Evolutionary conservation across 352 stramenopile species (phyloP), one percentile per base, ranked within the genome.

Genomic region (Phytophthora sp.): DNA sequence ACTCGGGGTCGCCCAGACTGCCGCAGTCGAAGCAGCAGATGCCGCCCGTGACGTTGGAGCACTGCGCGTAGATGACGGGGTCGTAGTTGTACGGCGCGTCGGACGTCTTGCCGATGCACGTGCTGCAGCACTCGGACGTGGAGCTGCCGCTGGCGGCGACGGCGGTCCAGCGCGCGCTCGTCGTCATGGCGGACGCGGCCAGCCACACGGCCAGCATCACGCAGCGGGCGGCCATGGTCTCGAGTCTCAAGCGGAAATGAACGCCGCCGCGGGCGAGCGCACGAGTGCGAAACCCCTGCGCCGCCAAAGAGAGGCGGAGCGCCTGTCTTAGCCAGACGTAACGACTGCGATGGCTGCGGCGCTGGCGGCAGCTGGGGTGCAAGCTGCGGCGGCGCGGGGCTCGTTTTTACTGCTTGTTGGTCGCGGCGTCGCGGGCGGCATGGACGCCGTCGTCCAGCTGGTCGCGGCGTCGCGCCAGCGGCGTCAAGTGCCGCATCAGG

Each of bases 21-120:
- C 76, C 74, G 69, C 83, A 92, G 59, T 87, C 73, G 66, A 85
- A 92, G 75, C 83, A 92, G 60, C 83, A 92, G 20, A 92, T 73
- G 27, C 83, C 80, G 30, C 67, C 61, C 6, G 64, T 77, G 1
- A 75, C 72, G 30, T 61, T 73, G 18, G 71, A 50, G 59, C 83
- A 92, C 53, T 92, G 66, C 5, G 49, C 46, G 66, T 82, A 82
- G 23, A 92, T 62, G 7, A 88, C 37, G 27, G 83, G 83, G 66
- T 92, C 83, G 66, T 91, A 91, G 34, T 69, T 77, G 76, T 88
- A 91, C 23, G 66, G 53, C 15, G 68, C 24, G 54, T 64, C 59
- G n/a, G 82, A 72, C 28, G 78, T 76, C 62, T 91, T 89, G 59
- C 79, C 82, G 64, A 91, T 91, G 52, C 82, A 91, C 15, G 55